Evolutionary conservation across 352 stramenopile species (phyloP).

Genomic region (Pythium sukuiense): DNA sequence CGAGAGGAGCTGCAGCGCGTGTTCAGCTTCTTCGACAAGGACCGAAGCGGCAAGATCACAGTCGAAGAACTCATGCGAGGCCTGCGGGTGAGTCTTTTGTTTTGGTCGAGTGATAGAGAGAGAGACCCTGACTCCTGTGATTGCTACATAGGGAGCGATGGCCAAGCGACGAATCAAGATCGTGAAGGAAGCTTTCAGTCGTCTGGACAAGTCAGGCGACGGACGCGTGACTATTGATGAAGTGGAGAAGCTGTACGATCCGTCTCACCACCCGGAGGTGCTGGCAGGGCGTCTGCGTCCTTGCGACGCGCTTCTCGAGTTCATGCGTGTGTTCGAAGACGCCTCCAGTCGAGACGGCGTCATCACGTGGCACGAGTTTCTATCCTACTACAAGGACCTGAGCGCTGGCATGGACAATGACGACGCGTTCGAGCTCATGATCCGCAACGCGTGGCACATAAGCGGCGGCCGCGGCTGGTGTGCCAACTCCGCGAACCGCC

Average conservation of each 20-base stretch:
- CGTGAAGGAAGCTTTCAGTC: slow-evolving; percentile 84
- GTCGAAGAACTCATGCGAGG: slow-evolving; percentile 89
- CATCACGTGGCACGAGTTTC: slow-evolving; percentile 85
- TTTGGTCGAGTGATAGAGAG: too few species aligned
- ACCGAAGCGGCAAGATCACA: slow-evolving; percentile 82
- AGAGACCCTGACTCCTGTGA: not conserved
- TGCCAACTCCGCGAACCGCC: slow-evolving; percentile 73
- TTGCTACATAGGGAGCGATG: slow-evolving; percentile 59
- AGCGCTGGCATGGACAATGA: slow-evolving; percentile 76
- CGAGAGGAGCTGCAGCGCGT: slow-evolving; percentile 45
- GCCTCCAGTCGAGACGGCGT: slow-evolving; percentile 36
- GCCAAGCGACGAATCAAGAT: slow-evolving; percentile 73
- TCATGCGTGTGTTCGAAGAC: slow-evolving; percentile 78
- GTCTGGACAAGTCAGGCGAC: slow-evolving; percentile 66
- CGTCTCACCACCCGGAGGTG: slow-evolving; percentile 82
- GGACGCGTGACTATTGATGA: slow-evolving; percentile 67
- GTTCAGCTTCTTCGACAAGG: slow-evolving; percentile 80
- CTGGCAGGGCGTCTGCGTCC: slow-evolving; percentile 56
- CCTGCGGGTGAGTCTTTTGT: slow-evolving; percentile 49
- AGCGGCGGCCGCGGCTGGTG: slow-evolving; percentile 72
- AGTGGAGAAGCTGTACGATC: slow-evolving; percentile 71
- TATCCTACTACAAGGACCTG: slow-evolving; percentile 91
- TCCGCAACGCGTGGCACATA: slow-evolving; percentile 86
- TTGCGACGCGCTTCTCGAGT: slow-evolving; percentile 74
- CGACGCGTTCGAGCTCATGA: slow-evolving; percentile 87